Base-by-base conservation (phyloP, 23 red algal species). In the Cyanidiococcus yangmingshanensis region DNA sequence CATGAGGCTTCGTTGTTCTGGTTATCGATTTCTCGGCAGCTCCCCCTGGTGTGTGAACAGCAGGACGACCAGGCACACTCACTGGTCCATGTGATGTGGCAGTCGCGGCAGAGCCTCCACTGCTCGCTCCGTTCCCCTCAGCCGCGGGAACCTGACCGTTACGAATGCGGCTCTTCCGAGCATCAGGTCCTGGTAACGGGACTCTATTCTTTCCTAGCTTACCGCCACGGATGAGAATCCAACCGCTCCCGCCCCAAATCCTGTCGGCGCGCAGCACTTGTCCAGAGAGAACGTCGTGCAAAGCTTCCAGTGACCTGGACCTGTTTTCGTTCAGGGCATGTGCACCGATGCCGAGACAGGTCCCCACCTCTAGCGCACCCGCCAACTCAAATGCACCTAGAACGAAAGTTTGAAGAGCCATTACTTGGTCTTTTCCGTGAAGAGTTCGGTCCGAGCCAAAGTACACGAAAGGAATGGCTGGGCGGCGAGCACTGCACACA, bases 201-300 rank as follows among this genome's bases (percentile, higher is more conserved):
- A 71, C 3, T 3, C 63, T 12, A 12, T 32, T 71, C 21, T 35
- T 35, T 12, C 63, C 63, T 3, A 71, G 63, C 32, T 71, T 71
- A 7, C 63, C 63, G 63, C 63, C 63, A 17, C 63, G 63, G 7
- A 7, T 71, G 16, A 71, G 27, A 7, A 71, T 35, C 63, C 63
- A 71, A 29, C 63, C 63, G 63, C 32, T 29, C 12, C 63, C 63
- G 63, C 63, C 63, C 63, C 63, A 71, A 7, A 71, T 29, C 27
- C 63, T 12, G 32, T 71, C 63, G 3, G 63, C 63, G n/a, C 63
- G 63, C 7, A 71, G 63, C 63, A 71, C 63, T 29, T 27, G 32
- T 7, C 7, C 7, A 2, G 63, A 30, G 63, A 12, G 63, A 29
- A 12, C 7, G 63, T 71, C 27, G 16, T 25, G 63, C 63, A 29